Evolutionary conservation across 2,329 filamentous ascomycete species (phyloP).

Genomic region (Plectosphaerella cucumerina): DNA sequence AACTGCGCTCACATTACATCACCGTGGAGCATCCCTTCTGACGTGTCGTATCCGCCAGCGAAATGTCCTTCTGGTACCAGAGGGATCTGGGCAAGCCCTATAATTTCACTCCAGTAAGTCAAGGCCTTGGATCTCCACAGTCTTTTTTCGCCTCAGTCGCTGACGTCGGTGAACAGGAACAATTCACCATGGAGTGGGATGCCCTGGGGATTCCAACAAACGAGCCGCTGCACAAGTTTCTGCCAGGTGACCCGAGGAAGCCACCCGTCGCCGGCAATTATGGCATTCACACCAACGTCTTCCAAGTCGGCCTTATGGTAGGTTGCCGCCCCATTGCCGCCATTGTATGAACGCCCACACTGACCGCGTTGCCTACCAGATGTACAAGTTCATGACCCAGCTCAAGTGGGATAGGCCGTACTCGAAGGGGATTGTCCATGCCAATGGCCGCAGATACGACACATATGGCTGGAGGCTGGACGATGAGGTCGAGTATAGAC

Average conservation of each 20-base stretch:
- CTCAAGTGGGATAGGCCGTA: too few relatives aligned
- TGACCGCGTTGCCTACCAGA: too few relatives aligned
- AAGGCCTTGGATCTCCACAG: background rate
- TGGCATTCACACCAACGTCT: constrained; percentile 13
- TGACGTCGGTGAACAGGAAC: constrained; percentile 10
- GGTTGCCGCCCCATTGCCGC: background rate
- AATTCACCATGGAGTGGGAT: constrained; percentile 13
- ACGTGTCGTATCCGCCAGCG: background rate
- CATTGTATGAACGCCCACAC: background rate
- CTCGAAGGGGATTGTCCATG: too few relatives aligned
- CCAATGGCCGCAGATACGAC: background rate
- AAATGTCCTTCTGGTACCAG: constrained; percentile 7
- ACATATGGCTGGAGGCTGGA: background rate
- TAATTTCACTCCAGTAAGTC: constrained; percentile 7
- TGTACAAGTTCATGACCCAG: too few relatives aligned
- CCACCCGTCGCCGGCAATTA: constrained; percentile 14
- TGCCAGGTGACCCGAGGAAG: background rate
- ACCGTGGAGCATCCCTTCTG: background rate
- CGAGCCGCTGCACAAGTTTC: background rate
- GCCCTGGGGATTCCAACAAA: background rate
- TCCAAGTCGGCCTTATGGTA: constrained; percentile 13
- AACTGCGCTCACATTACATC: too few relatives aligned
- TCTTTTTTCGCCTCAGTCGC: background rate
- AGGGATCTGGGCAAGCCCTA: constrained; percentile 4
- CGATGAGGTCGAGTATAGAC: background rate